Evolutionary conservation across 2,329 filamentous ascomycete genomes (phyloP), one percentile per base, ranked within the genome.

Genomic region (Paecilomyces fulvus): DNA sequence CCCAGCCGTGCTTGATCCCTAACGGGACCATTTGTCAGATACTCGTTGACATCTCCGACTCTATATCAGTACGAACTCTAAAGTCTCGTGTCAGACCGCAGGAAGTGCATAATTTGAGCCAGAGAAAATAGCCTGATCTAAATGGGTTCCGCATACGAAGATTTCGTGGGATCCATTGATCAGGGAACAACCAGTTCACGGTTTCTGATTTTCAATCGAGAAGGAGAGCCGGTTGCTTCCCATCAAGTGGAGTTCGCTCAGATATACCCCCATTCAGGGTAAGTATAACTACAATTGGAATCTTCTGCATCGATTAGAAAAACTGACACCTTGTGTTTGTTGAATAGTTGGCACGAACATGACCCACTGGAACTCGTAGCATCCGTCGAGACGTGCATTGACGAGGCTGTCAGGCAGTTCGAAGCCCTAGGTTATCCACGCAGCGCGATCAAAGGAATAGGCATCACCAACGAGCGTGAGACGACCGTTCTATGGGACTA

Each of bases 401-500:
- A 89, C 58, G 81, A 83, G 61, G 89, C 89, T 1, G 81, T 87
- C 31, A 80, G 82, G 63, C 75, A 86, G 54, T 95, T 95, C 71
- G 75, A 83, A 58, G 75, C 80, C 14, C 75, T 82, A 55, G 89
- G 90, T 57, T 80, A 89, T 72, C 77, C 79, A 17, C 78, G 81
- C 54, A 77, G 79, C 52, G 80, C 84, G 65, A 89, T 96, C 69
- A 85, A 76, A 67, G 82, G 87, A 3, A 80, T 95, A 60, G 91
- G 91, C 54, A 89, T 96, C 68, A 95, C 90, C 55, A 95, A 92
- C 73, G 90, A 95, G 76, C 85, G 91, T 67, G 91, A 96, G 73
- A 95, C 91, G 2, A 91, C 87, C 1, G 80, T 95, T 0, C 84
- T 92, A 21, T 95, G 90, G 90, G 89, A 95, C 71, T 81, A 80